phyloP scores from a whole-genome alignment of 495 filamentous ascomycete species.

The Monascus purpureus region DNA sequence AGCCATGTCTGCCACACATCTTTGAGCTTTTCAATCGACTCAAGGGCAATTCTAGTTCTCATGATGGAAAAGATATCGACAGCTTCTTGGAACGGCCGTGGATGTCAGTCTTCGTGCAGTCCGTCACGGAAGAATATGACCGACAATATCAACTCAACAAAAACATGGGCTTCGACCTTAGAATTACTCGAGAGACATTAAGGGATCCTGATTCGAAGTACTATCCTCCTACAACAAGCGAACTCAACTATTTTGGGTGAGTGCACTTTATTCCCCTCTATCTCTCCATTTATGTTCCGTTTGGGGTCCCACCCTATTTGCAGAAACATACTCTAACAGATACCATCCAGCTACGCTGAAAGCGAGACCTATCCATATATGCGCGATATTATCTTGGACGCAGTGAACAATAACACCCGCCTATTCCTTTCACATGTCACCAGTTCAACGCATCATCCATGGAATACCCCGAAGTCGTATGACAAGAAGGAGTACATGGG shows the following conservation, averaged over 20 bases:
- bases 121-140: slow-evolving; percentile 32
- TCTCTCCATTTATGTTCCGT: background rate
- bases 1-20: slow-evolving; percentile 32
- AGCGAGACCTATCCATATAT: slow-evolving; percentile 27
- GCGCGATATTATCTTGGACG: slow-evolving; percentile 24
- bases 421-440: slow-evolving; percentile 34
- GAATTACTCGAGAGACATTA: slow-evolving; percentile 20
- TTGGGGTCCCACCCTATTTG: background rate
- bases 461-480: slow-evolving; percentile 21
- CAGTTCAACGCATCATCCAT: slow-evolving; percentile 33
- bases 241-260: slow-evolving; percentile 33
- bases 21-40: slow-evolving; percentile 27
- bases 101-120: slow-evolving; percentile 33
- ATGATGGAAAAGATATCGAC: slow-evolving; percentile 1
- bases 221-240: slow-evolving; percentile 12
- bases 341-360: slow-evolving; percentile 27
- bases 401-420: slow-evolving; percentile 26
- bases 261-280: background rate
- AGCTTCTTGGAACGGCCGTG: slow-evolving; percentile 14
- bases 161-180: slow-evolving; percentile 25
- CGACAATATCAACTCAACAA: slow-evolving; percentile 21
- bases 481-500: slow-evolving; percentile 21
- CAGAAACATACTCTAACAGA: too few relatives aligned
- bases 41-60: slow-evolving; percentile 6
- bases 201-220: slow-evolving; percentile 13